phyloP scores from a whole-genome alignment of 805 yeast species.

The Schizosaccharomyces lindneri region DNA sequence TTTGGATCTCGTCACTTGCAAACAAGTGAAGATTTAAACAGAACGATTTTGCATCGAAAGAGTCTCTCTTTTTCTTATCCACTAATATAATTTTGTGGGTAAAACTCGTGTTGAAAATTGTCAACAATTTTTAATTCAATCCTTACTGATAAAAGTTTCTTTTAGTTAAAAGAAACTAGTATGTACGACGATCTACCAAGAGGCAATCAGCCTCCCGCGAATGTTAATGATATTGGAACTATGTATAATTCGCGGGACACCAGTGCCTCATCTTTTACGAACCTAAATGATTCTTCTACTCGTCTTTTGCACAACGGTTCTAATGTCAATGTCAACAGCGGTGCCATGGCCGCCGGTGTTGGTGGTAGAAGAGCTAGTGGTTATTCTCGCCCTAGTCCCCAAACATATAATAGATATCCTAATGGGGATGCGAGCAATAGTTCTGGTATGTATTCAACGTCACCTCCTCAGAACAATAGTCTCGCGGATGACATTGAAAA shows the following conservation, averaged over 20 bases:
- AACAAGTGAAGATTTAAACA: too few relatives aligned
- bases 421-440: not conserved
- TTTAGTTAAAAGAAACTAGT: not conserved
- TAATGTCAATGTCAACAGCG: not conserved
- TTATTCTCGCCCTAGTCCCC: not conserved
- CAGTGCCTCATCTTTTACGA: not conserved
- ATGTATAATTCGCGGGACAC: not conserved
- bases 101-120: too few relatives aligned
- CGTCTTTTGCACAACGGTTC: not conserved
- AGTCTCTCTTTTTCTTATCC: too few relatives aligned
- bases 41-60: too few relatives aligned
- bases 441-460: not conserved
- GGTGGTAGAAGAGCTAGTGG: conserved; percentile 1
- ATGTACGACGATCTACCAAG: not conserved
- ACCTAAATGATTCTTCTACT: not conserved
- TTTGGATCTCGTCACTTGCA: too few relatives aligned
- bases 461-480: not conserved
- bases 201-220: not conserved
- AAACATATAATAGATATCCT: not conserved
- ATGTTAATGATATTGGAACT: not conserved
- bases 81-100: too few relatives aligned
- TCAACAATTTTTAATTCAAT: too few relatives aligned
- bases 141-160: not conserved
- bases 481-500: not conserved
- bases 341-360: not conserved